Evolutionary conservation across 164 flowering plant species (phyloP), one percentile per base, ranked within the genome.

Genomic region (Piper betle): DNA sequence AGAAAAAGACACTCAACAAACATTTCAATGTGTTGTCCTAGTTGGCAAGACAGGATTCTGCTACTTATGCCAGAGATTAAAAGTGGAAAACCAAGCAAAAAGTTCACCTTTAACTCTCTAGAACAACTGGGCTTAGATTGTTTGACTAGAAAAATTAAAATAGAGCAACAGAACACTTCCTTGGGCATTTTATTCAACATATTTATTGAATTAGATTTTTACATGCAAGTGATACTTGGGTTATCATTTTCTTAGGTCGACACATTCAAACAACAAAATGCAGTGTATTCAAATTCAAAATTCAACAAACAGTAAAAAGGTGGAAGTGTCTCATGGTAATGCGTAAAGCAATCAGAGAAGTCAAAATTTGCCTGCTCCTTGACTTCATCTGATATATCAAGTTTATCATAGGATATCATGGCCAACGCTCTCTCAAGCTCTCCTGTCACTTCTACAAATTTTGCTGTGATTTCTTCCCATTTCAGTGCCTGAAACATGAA

Each of bases 361-460:
- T 16, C 19, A 52, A 37, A 25, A 33, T 61, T 19, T 74, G 87
- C 95, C 92, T 90, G 97, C 61, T 90, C 95, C 58, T 63, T 71
- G 70, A 87, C 91, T 75, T 90, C 97, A 63, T 82, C 92, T 18
- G 92, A 72, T 60, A 85, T 58, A 58, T 73, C 72, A 46, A 87
- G 81, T 63, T 68, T 72, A 58, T 75, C 68, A 72, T 80, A 87
- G 42, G 77, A 77, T 73, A 87, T 74, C 66, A 61, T 71, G 46
- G 64, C 58, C 61, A 90, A 67, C 50, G 95, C 84, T 20, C 72
- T 78, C 74, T 85, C 95, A 68, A 87, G 81, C 63, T 81, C 67
- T 74, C 71, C 80, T 0, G 85, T 85, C 57, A 81, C 64, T 20
- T 73, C 69, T 17, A 74, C 77, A 39, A 87, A 90, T 59, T 73